These are phyloP conservation scores for Linum trigynum DNA, from an alignment of 345 rosid species.

Conservation along the genomic window DNA sequence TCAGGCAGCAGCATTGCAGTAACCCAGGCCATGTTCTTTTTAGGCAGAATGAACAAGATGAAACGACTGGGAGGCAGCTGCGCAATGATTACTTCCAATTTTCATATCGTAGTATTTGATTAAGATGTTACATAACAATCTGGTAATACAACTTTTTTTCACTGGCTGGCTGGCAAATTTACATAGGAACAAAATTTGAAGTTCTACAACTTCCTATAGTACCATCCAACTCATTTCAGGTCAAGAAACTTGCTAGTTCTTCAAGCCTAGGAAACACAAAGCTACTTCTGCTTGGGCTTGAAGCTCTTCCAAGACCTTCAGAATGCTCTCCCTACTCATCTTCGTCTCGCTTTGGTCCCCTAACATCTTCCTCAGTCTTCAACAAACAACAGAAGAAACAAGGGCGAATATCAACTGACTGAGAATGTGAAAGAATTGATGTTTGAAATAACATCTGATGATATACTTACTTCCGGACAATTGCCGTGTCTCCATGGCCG, in stretches of 20 bases:
- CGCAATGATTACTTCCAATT: too few species aligned
- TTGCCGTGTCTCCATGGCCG: slow-evolving; percentile 89
- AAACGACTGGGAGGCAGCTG: too few species aligned
- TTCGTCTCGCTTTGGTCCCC: slow-evolving; percentile 37
- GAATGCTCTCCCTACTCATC: slow-evolving; percentile 51
- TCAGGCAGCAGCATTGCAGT: too few species aligned
- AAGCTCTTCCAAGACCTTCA: slow-evolving; percentile 81
- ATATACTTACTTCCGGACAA: slow-evolving; percentile 55
- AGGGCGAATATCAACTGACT: not conserved
- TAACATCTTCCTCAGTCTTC: slow-evolving; percentile 75
- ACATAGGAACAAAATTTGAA: not conserved
- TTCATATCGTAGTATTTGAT: too few species aligned
- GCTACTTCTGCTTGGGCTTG: slow-evolving; percentile 97
- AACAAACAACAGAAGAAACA: slow-evolving; percentile 13
- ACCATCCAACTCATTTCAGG: not conserved
- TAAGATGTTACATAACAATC: too few species aligned
- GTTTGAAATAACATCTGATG: not conserved
- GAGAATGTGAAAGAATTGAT: slow-evolving; percentile 7
- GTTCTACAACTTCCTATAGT: not conserved
- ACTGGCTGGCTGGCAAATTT: too few species aligned
- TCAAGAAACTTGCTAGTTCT: slow-evolving; percentile 30
- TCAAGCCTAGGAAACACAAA: slow-evolving; percentile 73
- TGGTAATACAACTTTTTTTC: too few species aligned
- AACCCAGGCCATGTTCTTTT: too few species aligned
- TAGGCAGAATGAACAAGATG: too few species aligned